These are phyloP conservation scores for Parathielavia appendiculata DNA, from an alignment of 495 filamentous ascomycete species.

Conservation along the genomic window DNA sequence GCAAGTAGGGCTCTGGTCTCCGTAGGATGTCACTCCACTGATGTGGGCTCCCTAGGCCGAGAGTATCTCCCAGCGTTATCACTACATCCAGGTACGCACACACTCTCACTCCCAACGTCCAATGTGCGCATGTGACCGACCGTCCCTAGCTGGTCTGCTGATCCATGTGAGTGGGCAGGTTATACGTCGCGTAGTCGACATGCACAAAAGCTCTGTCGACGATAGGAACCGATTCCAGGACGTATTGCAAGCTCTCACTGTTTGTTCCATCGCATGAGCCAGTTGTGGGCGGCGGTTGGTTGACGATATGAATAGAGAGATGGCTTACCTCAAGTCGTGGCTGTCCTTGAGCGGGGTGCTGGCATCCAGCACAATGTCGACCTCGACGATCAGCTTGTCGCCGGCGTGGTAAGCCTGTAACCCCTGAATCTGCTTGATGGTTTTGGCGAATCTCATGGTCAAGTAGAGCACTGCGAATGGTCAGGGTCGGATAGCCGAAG, in stretches of 20 bases:
- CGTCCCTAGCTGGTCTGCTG: conserved; percentile 47
- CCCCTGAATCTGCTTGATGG: conserved; percentile 82
- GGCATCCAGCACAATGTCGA: conserved; percentile 73
- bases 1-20: too few species aligned
- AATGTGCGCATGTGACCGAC: background rate
- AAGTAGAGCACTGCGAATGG: conserved; percentile 62
- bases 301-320: background rate
- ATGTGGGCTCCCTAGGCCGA: too few species aligned
- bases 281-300: too few species aligned
- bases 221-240: conserved; percentile 78
- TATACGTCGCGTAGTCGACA: conserved; percentile 74
- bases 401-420: conserved; percentile 85
- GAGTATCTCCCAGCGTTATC: too few species aligned
- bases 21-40: too few species aligned
- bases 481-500: conserved; percentile 5
- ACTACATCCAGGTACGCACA: too few species aligned
- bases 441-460: conserved; percentile 89
- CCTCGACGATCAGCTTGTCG: conserved; percentile 79
- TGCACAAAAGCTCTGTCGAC: conserved; percentile 69
- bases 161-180: conserved; percentile 80
- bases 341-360: conserved; percentile 72
- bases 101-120: too few species aligned
- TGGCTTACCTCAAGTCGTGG: conserved; percentile 65
- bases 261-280: background rate
- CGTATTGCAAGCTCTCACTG: conserved; percentile 79